Conservation (phyloP, 2,329 filamentous ascomycete genomes). For the Cladophialophora immunda region DNA sequence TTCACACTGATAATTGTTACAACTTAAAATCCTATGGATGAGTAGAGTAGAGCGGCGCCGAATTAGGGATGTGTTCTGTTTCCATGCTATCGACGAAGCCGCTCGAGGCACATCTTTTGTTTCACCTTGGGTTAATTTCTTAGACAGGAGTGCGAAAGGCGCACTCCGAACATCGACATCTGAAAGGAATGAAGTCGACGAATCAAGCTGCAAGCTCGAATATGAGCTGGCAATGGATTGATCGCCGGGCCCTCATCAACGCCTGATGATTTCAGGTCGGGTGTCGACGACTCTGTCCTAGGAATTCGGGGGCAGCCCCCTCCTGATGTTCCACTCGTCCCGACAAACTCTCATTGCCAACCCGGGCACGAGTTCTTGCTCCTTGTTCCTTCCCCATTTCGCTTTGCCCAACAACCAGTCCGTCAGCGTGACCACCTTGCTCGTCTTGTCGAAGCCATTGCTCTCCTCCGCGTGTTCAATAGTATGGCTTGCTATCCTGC, state of each 20-base stretch:
- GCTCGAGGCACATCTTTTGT: background rate
- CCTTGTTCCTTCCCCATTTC: constrained; percentile 55
- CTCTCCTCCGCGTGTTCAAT: constrained; percentile 93
- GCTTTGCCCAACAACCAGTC: constrained; percentile 92
- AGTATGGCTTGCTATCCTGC: constrained; percentile 83
- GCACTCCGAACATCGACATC: background rate
- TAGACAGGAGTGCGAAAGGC: background rate
- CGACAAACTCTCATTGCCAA: constrained; percentile 41
- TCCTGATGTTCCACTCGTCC: constrained; percentile 36
- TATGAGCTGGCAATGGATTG: background rate
- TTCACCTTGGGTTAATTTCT: background rate
- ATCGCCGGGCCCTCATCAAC: background rate
- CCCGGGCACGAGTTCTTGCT: constrained; percentile 38
- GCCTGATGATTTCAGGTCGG: background rate
- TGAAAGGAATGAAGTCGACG: background rate
- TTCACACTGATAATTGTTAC: background rate
- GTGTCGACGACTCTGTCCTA: background rate
- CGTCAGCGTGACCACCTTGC: constrained; percentile 87
- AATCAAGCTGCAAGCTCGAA: background rate
- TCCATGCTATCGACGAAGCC: background rate
- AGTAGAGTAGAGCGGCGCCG: constrained; percentile 2
- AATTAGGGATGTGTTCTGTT: background rate
- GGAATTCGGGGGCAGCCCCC: constrained; percentile 20
- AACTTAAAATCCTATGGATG: background rate
- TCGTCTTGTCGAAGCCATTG: constrained; percentile 81